phyloP scores from a whole-genome alignment of 441 rosid genomes.

The Adansonia grandidieri region DNA sequence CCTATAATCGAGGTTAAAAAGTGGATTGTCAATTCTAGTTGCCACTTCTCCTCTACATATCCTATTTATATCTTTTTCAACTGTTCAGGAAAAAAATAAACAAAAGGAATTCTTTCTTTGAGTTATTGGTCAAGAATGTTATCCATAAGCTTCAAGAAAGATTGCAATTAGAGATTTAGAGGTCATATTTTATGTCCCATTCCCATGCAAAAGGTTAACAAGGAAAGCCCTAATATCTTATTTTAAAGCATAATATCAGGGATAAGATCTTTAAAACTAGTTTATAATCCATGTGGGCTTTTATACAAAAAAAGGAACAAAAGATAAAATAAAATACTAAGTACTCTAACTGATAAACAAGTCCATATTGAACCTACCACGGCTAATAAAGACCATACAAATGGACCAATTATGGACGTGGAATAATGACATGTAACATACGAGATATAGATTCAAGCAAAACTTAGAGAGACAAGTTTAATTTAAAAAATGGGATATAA shows the following conservation, averaged over 20 bases:
- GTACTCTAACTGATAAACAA: constrained; percentile 34
- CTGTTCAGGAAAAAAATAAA: fast-evolving
- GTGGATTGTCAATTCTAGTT: constrained; percentile 3
- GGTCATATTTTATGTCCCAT: constrained; percentile 40
- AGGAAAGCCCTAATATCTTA: constrained; percentile 39
- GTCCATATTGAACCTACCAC: background rate
- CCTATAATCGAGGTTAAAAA: background rate
- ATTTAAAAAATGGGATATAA: background rate
- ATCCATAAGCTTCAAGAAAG: background rate
- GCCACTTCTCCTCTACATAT: background rate
- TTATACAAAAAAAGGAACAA: background rate
- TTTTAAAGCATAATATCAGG: constrained; percentile 34
- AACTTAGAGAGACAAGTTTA: too few species aligned
- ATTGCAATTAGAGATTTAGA: background rate
- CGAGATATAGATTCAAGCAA: constrained; percentile 3
- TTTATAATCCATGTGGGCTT: constrained; percentile 35
- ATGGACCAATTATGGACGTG: background rate
- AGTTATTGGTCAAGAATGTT: background rate
- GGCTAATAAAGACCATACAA: constrained; percentile 21
- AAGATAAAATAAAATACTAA: background rate
- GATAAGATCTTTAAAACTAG: constrained; percentile 40
- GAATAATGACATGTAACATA: constrained; percentile 14
- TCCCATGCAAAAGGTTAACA: constrained; percentile 52
- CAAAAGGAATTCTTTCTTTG: background rate
- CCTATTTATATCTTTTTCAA: background rate